Conservation (phyloP, 1,139 yeast species). For the Kluyveromyces sp. region DNA sequence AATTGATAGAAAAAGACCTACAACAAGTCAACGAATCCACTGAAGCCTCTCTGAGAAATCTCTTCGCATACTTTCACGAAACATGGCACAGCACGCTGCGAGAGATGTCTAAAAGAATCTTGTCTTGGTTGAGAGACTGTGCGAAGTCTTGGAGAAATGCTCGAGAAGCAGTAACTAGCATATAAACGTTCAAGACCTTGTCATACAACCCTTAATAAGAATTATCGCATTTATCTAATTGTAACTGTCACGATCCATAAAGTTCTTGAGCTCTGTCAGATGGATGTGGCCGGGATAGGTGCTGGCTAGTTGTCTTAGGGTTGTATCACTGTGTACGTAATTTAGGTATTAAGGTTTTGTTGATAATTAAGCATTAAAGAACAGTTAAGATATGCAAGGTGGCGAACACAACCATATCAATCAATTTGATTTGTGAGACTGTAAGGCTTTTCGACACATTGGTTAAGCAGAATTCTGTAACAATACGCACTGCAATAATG, state of each 20-base stretch:
- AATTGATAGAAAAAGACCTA: slow-evolving; percentile 32
- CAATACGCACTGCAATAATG: slow-evolving; percentile 3
- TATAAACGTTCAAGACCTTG: background rate
- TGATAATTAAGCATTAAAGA: background rate
- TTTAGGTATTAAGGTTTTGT: background rate
- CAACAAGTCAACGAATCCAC: slow-evolving; percentile 32
- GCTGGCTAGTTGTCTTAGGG: too few species aligned
- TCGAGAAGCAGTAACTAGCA: slow-evolving; percentile 8
- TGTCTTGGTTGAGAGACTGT: slow-evolving; percentile 29
- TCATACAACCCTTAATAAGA: background rate
- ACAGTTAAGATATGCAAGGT: background rate
- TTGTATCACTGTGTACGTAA: background rate
- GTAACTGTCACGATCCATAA: too few species aligned
- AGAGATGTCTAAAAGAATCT: slow-evolving; percentile 26
- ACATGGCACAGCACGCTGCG: slow-evolving; percentile 27
- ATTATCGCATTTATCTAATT: background rate
- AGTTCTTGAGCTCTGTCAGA: too few species aligned
- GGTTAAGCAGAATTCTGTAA: background rate
- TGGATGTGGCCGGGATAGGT: too few species aligned
- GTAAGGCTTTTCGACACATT: background rate
- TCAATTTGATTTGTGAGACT: background rate
- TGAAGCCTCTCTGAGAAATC: slow-evolving; percentile 19
- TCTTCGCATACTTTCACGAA: slow-evolving; percentile 21
- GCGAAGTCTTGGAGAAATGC: slow-evolving; percentile 33
- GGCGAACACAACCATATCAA: background rate